Base-by-base conservation (phyloP, 176 grass and related monocot species). In the Zea mays region DNA sequence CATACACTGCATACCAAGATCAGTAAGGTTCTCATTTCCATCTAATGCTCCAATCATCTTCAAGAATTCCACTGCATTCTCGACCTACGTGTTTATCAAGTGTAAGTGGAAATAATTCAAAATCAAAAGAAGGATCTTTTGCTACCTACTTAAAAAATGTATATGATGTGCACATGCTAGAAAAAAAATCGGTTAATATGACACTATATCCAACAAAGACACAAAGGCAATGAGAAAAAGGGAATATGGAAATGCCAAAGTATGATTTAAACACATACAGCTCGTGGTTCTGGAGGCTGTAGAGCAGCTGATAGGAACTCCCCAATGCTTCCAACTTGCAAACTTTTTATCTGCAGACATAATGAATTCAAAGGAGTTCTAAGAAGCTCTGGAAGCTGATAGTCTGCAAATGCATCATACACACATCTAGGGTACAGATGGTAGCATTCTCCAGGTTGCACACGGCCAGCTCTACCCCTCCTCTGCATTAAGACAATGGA, bases 311-410 rank as follows among this genome's bases (percentile, higher is more conserved):
- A 98, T 61, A 98, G 78, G 33, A 98, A 98, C 51, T 92, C 87
- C 49, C 91, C 92, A 63, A 98, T 98, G 65, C 82, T 90, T 58
- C 74, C 89, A 66, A 98, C 79, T 78, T 98, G 91, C 82, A 98
- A 82, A 82, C 95, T 92, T 82, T 94, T 98, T 88, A 98, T 98
- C 78, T 98, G 91, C 87, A 98, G 92, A 82, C 91, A 94, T 73
- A 98, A 84, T 41, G 91, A 98, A 75, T 98, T 98, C 51, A 98
- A 89, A 77, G 91, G 91, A 80, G 91, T 94, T 85, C 89, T 92
- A 71, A 98, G 89, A 82, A 98, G 87, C 80, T 98, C 91, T 0
- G 91, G 89, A 85, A 94, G 90, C 71, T 98, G 91, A 79, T 98
- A 98, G 8, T 98, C 91, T 50, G 82, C 76, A 71, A 98, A 98